Percentiles rank a stretch among this genome's conserved stretches.
Evolutionary conservation across 2,329 filamentous ascomycete species (phyloP).

Genomic region (Clonostachys rhizophaga): DNA sequence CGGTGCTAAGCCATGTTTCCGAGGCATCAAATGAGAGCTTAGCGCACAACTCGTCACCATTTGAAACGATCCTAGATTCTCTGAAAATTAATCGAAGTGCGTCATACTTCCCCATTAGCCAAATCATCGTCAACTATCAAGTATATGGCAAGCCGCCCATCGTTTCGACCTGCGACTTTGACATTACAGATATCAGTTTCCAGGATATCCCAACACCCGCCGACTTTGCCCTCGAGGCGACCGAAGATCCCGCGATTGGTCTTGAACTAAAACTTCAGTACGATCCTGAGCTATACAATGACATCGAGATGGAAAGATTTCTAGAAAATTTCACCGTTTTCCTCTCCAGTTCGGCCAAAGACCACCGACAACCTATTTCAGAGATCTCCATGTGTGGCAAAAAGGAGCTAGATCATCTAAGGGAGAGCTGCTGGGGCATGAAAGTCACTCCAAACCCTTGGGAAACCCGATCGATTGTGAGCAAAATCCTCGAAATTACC

Average conservation of each 20-base stretch:
- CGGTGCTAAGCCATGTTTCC: slow-evolving; percentile 23
- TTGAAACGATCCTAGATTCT: slow-evolving; percentile 39
- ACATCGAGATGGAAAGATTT: slow-evolving; percentile 15
- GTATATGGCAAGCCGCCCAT: slow-evolving; percentile 11
- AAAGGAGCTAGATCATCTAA: slow-evolving; percentile 10
- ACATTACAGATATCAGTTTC: slow-evolving; percentile 10
- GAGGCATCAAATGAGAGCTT: slow-evolving; percentile 12
- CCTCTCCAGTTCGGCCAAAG: slow-evolving; percentile 13
- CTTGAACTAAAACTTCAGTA: slow-evolving; percentile 15
- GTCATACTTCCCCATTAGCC: slow-evolving; percentile 39
- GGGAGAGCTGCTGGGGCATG: slow-evolving; percentile 11
- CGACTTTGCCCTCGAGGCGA: slow-evolving; percentile 14
- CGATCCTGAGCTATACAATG: slow-evolving; percentile 10
- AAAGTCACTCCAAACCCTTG: slow-evolving; percentile 10
- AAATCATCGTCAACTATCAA: slow-evolving; percentile 29
- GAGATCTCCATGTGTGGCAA: slow-evolving; percentile 13
- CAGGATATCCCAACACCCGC: slow-evolving; percentile 14
- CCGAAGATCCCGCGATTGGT: not conserved
- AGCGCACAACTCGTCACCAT: slow-evolving; percentile 32
- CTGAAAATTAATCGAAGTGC: slow-evolving; percentile 31
- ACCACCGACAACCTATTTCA: slow-evolving; percentile 15
- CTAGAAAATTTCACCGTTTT: slow-evolving; percentile 16
- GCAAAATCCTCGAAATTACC: not conserved
- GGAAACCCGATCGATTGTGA: slow-evolving; percentile 9
- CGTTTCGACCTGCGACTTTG: slow-evolving; percentile 12